These are phyloP conservation scores for Clarireedia sp. DNA, from an alignment of 2,329 filamentous ascomycete genomes.

Conservation along the genomic window DNA sequence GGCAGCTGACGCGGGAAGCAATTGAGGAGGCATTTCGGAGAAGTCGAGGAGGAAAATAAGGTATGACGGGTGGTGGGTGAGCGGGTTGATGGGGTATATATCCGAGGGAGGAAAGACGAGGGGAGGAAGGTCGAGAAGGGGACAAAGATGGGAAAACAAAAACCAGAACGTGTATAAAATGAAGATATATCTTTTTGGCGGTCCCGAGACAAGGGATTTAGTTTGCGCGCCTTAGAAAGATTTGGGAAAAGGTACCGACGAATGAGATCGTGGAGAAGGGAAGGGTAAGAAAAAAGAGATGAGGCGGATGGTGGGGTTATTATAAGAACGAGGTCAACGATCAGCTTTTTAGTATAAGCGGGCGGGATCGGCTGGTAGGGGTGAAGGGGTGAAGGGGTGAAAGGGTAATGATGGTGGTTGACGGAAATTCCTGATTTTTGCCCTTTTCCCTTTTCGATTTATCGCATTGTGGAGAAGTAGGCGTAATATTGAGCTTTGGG, in stretches of 20 bases:
- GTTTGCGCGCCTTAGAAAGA: slow-evolving; percentile 41
- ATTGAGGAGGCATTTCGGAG: slow-evolving; percentile 71
- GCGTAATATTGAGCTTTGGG: background rate
- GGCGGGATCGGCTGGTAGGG: slow-evolving; percentile 8
- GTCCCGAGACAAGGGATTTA: slow-evolving; percentile 49
- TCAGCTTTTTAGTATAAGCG: slow-evolving; percentile 6
- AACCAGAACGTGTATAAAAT: slow-evolving; percentile 23
- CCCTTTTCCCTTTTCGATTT: background rate
- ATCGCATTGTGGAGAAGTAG: background rate
- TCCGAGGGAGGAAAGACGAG: slow-evolving; percentile 14
- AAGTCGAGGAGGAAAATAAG: slow-evolving; percentile 4
- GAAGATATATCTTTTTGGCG: slow-evolving; percentile 28
- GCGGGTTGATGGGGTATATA: slow-evolving; percentile 12
- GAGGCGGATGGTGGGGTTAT: slow-evolving; percentile 10
- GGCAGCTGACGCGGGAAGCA: slow-evolving; percentile 89
- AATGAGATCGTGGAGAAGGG: slow-evolving; percentile 15
- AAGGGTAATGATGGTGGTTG: slow-evolving; percentile 5
- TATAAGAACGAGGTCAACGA: slow-evolving; percentile 7
- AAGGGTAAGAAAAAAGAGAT: slow-evolving; percentile 22
- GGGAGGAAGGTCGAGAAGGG: slow-evolving; percentile 15
- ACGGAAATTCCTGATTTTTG: slow-evolving; percentile 4
- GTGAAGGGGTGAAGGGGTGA: slow-evolving; percentile 8
- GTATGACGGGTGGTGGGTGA: slow-evolving; percentile 4
- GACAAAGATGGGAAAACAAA: background rate
- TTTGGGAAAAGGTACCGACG: slow-evolving; percentile 11